Evolutionary conservation across 2,329 filamentous ascomycete species (phyloP), one percentile per base, ranked within the genome.

Genomic region (Leptographium galeiforme): DNA sequence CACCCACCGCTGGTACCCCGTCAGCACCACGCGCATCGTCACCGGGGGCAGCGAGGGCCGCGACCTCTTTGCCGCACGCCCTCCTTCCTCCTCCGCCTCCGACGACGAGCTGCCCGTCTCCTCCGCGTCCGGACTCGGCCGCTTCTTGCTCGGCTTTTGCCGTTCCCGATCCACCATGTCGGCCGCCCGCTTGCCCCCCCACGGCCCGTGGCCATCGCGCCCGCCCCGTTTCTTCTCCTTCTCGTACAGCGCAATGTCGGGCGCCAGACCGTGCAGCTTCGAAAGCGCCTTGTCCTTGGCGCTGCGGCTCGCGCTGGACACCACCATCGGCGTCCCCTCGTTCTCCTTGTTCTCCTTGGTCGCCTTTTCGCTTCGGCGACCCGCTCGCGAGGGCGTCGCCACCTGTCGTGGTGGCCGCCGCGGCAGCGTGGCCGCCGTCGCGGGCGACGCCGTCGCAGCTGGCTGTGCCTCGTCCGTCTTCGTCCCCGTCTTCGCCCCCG

Each of bases 211-310:
- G 4, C 64, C 72, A 50, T 72, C 68, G 58, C 76, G 80, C 57
- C 64, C 63, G 8, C 70, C 67, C 19, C 93, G 82, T 70, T 95
- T 96, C 72, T 80, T 89, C 69, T 98, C 93, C 64, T 93, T 95
- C 63, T 97, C 86, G 63, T 93, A 98, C 36, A 94, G 72, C 2
- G 84, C 85, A 62, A 97, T 89, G 63, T 98, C 93, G 0, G 84
- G 79, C 1, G 87, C 89, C 54, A 91, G 73, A 39, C 80, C 78
- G 52, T 93, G 87, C 8, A 97, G 70, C 58, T 80, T 82, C 38
- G 82, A 79, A n/a, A 85, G 71, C 13, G 93, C 93, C 63, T 86
- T 85, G 43, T 85, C 82, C 66, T 97, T 98, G 14, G 93, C 91
- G 61, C 88, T 93, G 53, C 93, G 84, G 59, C 87, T 87, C 32